phyloP scores from a whole-genome alignment of 2,329 filamentous ascomycete species.

The Sclerotiophoma versabilis region DNA sequence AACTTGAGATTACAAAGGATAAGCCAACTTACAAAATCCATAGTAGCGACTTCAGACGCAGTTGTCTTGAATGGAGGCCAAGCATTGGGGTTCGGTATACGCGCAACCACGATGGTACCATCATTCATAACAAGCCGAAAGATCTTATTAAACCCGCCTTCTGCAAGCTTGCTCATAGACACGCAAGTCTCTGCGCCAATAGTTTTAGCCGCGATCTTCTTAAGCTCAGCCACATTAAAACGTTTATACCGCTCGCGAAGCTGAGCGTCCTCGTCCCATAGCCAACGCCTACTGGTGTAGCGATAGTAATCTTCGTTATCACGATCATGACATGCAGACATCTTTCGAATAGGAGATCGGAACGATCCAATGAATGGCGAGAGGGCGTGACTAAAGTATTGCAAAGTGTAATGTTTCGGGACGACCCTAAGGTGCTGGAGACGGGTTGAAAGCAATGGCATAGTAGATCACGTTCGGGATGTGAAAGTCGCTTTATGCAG shows the following conservation, averaged over 20 bases:
- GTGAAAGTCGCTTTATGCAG: too few relatives aligned
- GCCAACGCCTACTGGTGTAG: conserved; percentile 34
- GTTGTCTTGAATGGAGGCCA: conserved; percentile 20
- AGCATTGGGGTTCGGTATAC: conserved; percentile 28
- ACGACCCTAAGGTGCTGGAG: too few relatives aligned
- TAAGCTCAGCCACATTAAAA: conserved; percentile 14
- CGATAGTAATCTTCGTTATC: conserved; percentile 15
- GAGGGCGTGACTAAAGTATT: too few relatives aligned
- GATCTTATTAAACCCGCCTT: conserved; percentile 37
- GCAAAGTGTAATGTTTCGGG: too few relatives aligned
- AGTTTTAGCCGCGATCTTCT: not conserved
- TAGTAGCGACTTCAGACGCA: conserved; percentile 31
- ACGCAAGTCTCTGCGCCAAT: conserved; percentile 30
- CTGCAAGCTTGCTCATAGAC: conserved; percentile 42
- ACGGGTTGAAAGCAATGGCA: too few relatives aligned
- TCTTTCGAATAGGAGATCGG: too few relatives aligned
- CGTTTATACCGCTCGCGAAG: conserved; percentile 40
- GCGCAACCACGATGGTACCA: conserved; percentile 24
- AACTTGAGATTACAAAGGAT: not conserved
- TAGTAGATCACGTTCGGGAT: too few relatives aligned
- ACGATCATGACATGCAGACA: not conserved
- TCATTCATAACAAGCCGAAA: conserved; percentile 35
- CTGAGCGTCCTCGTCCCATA: conserved; percentile 45
- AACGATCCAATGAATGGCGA: too few relatives aligned
- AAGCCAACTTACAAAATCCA: conserved; percentile 27